These are phyloP conservation scores for Parastagonospora avenae DNA, from an alignment of 2,329 filamentous ascomycete species.

Conservation along the genomic window DNA sequence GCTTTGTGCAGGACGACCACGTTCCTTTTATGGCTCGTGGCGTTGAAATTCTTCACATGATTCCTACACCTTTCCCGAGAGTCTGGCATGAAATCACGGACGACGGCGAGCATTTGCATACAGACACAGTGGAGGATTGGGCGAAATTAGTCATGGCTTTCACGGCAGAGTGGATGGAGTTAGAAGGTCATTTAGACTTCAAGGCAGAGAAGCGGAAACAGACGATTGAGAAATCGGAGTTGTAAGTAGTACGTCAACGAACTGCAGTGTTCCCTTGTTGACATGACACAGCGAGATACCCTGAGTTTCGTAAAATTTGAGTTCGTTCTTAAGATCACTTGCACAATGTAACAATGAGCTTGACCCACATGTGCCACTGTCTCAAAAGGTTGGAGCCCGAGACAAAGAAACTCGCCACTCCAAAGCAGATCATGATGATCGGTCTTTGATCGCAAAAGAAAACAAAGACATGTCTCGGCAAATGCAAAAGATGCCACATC, in stretches of 20 bases:
- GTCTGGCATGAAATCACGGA: slow-evolving; percentile 90
- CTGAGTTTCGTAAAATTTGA: slow-evolving; percentile 17
- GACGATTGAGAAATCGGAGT: slow-evolving; percentile 37
- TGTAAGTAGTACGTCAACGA: slow-evolving; percentile 39
- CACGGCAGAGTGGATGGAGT: slow-evolving; percentile 89
- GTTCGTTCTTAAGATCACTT: not conserved
- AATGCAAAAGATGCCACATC: not conserved
- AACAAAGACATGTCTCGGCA: slow-evolving; percentile 2
- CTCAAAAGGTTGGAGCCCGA: not conserved
- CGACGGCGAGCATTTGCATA: slow-evolving; percentile 83
- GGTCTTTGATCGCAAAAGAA: slow-evolving; percentile 1
- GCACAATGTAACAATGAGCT: slow-evolving; percentile 1
- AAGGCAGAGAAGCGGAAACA: slow-evolving; percentile 21
- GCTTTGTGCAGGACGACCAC: slow-evolving; percentile 84
- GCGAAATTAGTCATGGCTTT: slow-evolving; percentile 83
- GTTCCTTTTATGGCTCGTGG: slow-evolving; percentile 87
- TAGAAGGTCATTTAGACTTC: slow-evolving; percentile 43
- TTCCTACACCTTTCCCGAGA: slow-evolving; percentile 78
- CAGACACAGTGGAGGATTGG: slow-evolving; percentile 86
- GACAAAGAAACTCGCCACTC: not conserved
- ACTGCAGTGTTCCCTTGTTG: slow-evolving; percentile 17
- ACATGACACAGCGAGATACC: slow-evolving; percentile 39
- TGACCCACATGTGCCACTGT: not conserved
- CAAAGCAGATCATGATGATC: not conserved
- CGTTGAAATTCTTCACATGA: slow-evolving; percentile 90